These are phyloP conservation scores for Akebia trifoliata DNA, from an alignment of 164 flowering plant species.

Conservation along the genomic window DNA sequence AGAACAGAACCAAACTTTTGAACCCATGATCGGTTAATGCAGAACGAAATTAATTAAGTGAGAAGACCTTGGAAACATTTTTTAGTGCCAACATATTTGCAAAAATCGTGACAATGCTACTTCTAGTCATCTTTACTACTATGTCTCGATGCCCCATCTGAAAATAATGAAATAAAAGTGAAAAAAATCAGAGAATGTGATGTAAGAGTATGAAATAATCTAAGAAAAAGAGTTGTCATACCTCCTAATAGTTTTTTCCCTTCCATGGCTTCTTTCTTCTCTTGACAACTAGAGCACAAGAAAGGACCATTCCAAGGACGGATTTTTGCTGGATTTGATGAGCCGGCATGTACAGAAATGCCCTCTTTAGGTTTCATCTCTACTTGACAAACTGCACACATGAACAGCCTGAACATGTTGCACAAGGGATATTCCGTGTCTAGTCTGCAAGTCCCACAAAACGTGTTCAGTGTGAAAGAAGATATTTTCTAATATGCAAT, in stretches of 20 bases:
- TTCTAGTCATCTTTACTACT: constrained; percentile 65
- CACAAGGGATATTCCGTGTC: constrained; percentile 89
- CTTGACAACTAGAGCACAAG: constrained; percentile 82
- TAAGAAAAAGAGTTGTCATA: constrained; percentile 10
- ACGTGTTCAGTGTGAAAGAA: not conserved
- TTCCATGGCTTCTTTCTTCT: constrained; percentile 98
- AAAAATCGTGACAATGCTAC: constrained; percentile 12
- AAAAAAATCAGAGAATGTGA: not conserved
- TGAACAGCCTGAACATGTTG: constrained; percentile 91
- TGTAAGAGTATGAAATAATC: not conserved
- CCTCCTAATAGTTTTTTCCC: constrained; percentile 79
- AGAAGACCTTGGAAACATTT: constrained; percentile 19
- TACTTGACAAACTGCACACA: constrained; percentile 90
- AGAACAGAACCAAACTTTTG: constrained; percentile 15
- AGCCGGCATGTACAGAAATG: constrained; percentile 72
- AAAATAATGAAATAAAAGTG: constrained; percentile 10
- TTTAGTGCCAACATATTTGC: constrained; percentile 25
- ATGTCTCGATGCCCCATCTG: constrained; percentile 41
- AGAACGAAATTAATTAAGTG: constrained; percentile 1
- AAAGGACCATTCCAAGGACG: constrained; percentile 99
- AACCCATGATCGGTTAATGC: constrained; percentile 10
- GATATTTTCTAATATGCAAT: no score
- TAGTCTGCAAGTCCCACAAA: constrained; percentile 52
- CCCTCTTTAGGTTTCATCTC: constrained; percentile 94
- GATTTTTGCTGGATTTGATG: constrained; percentile 45